Conservation (phyloP, 805 yeast species). For the Myxozyma monticola region DNA sequence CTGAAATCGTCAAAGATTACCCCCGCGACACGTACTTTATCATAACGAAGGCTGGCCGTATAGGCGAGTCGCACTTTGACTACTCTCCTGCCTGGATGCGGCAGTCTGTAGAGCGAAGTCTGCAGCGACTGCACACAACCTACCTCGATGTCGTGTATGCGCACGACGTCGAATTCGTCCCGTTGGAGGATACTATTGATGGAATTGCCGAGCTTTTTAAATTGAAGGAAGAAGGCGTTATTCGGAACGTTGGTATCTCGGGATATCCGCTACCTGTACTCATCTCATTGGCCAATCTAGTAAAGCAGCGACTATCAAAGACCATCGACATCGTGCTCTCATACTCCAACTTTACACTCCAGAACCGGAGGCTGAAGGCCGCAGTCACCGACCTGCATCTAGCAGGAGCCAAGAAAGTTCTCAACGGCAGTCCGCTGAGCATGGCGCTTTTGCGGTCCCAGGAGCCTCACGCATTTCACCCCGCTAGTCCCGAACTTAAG, state of each 20-base stretch:
- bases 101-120: constrained; percentile 63
- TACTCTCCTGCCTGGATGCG: constrained; percentile 63
- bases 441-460: constrained; percentile 80
- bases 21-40: constrained; percentile 66
- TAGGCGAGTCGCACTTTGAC: constrained; percentile 68
- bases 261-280: constrained; percentile 83
- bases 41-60: constrained; percentile 85
- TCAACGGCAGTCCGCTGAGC: constrained; percentile 81
- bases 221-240: constrained; percentile 62
- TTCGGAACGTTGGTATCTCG: constrained; percentile 70
- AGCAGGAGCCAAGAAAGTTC: constrained; percentile 57
- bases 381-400: constrained; percentile 54
- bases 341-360: constrained; percentile 80
- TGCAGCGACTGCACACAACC: constrained; percentile 60
- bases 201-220: constrained; percentile 63
- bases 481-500: constrained; percentile 63
- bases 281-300: constrained; percentile 49
- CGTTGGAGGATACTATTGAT: constrained; percentile 51
- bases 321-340: constrained; percentile 73
- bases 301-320: constrained; percentile 49
- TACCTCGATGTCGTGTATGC: constrained; percentile 81
- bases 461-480: constrained; percentile 75
- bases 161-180: constrained; percentile 86
- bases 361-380: constrained; percentile 57
- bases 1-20: constrained; percentile 40